Evolutionary conservation across 257 asterid species (phyloP), one percentile per base, ranked within the genome.

Genomic region (Solanum etuberosum): DNA sequence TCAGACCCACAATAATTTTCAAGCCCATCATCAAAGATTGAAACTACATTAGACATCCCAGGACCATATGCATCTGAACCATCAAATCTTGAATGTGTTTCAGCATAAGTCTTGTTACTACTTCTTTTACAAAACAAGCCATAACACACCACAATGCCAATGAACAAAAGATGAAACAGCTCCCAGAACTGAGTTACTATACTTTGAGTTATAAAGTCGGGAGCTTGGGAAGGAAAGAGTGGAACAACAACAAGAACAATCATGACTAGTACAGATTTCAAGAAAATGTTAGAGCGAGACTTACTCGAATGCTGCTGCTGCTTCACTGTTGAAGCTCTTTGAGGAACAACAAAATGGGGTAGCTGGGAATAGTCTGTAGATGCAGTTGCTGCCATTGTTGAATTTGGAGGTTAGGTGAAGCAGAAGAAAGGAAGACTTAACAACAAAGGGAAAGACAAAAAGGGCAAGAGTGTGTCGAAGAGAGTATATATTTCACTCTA

Each of bases 111-210:
- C 40, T 32, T 68, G 87, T 5, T 23, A 61, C 84, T 86, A 77
- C 93, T 84, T 91, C 85, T 93, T 82, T 92, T 92, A 91, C 93
- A 77, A 83, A 96, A 95, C 90, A 96, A 83, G 67, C 98, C 98
- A 65, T 96, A 96, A 10, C 97, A 94, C 84, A 96, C 92, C 67
- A 93, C 96, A 85, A 96, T 88, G 63, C 98, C 99, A 80, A 96
- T 91, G 90, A 95, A 93, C 34, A 95, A 87, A 54, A 96, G 98
- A 90, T 94, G 98, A 14, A 95, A 73, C 35, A 94, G 93, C 90
- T 96, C 99, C 98, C 98, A 95, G 42, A 95, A 89, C 43, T 93
- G 88, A 35, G 92, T 86, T 27, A 92, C 63, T 42, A 93, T 16
- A 73, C 70, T 86, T 46, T 91, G 90, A 59, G 84, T 89, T 87